These are phyloP conservation scores for Micromonas pusilla DNA, from an alignment of 139 green algal genomes.

Conservation along the genomic window DNA sequence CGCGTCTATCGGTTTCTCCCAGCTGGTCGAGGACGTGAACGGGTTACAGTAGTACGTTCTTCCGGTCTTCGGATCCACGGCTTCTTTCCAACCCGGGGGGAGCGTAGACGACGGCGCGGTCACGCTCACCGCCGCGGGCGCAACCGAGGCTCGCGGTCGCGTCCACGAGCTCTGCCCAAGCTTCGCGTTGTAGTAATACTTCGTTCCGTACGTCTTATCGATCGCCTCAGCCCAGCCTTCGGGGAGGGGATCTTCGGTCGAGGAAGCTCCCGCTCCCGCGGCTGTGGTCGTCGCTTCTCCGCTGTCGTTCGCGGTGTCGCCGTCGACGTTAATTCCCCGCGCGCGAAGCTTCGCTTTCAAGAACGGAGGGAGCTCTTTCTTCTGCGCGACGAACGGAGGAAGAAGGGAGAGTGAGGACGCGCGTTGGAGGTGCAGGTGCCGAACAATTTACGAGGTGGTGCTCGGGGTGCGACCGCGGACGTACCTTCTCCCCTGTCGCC, in stretches of 20 bases:
- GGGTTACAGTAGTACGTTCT: constrained; percentile 11
- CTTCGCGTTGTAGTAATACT: constrained; percentile 16
- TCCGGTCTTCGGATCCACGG: not conserved
- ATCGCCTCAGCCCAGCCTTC: not conserved
- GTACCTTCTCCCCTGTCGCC: too few species aligned
- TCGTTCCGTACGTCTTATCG: not conserved
- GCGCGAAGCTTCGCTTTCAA: not conserved
- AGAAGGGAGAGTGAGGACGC: too few species aligned
- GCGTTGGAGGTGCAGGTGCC: too few species aligned
- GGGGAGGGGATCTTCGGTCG: not conserved
- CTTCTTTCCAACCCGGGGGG: not conserved
- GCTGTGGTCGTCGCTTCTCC: too few species aligned
- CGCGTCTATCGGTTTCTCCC: constrained; percentile 2
- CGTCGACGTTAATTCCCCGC: not conserved
- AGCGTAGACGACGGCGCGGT: not conserved
- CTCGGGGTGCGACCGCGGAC: too few species aligned
- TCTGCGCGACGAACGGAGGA: too few species aligned
- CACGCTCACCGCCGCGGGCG: not conserved
- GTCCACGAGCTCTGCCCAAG: not conserved
- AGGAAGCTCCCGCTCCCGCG: too few species aligned
- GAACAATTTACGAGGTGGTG: too few species aligned
- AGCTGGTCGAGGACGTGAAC: not conserved
- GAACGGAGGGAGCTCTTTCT: not conserved
- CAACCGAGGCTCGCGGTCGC: not conserved
- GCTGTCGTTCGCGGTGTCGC: not conserved